Base-by-base conservation (phyloP, 2,329 filamentous ascomycete species). In the Sclerotiophoma versabilis region DNA sequence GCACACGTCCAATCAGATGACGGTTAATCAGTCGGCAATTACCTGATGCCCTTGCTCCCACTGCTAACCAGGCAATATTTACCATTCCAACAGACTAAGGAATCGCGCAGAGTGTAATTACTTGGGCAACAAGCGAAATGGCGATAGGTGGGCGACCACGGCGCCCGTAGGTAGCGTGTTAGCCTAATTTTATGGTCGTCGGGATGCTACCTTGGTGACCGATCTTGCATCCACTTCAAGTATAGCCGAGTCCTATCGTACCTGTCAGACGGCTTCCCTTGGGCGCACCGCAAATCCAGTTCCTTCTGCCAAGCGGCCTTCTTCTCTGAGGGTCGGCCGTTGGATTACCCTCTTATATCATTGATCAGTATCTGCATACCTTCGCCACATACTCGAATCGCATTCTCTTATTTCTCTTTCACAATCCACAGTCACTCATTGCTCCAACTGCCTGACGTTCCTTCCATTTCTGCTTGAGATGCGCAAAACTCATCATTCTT, bases 371-470 rank as follows among this genome's bases (percentile, higher is more conserved):
- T 62, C 59, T 65, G 58, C 58, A 67, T 63, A 61, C 53, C 57
- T 57, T 52, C 53, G 58, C 62, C 58, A 60, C 55, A 63, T 63
- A 64, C 57, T 59, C 63, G 57, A 62, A 64, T 14, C 53, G 47
- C 42, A 56, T 56, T 56, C 53, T 56, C 53, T 56, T 43, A 55
- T 38, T 51, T 23, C 20, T 64, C 62, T 60, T 68, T 55, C 64
- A 67, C 68, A 65, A 73, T 72, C 66, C 62, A 59, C 63, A 76
- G 75, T 77, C 76, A 76, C 75, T 79, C 75, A 70, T 79, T 71
- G 68, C 71, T 73, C 74, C 72, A 75, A 72, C 72, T 65, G 64
- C 72, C 70, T 62, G 69, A 77, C 74, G 72, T 75, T 79, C 76
- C 68, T 77, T 77, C 59, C 58, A 56, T 60, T 54, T 43, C 49